phyloP scores from a whole-genome alignment of 345 rosid genomes.

The Sisymbrium irio region DNA sequence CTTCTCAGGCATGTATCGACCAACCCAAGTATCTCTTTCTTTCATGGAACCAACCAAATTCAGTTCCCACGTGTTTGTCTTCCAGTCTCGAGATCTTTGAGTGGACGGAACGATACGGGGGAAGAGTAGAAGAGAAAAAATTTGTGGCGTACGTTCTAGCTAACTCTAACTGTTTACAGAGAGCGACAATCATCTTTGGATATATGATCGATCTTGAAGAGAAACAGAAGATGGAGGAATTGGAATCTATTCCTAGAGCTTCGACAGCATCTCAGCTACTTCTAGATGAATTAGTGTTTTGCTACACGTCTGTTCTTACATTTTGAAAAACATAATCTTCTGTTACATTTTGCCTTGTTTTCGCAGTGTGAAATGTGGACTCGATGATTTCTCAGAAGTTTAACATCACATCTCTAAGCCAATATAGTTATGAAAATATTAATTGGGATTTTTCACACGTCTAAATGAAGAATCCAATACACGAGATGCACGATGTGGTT shows the following conservation, averaged over 20 bases:
- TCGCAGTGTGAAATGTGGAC: too few species aligned
- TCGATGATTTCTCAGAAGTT: neutral
- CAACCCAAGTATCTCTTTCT: neutral
- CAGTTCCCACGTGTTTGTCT: neutral
- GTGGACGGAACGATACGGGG: neutral
- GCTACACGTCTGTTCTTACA: neutral
- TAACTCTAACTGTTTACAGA: neutral
- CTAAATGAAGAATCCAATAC: neutral
- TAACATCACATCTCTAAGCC: neutral
- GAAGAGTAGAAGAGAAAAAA: neutral
- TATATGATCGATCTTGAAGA: neutral
- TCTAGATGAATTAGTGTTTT: neutral
- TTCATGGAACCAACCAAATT: neutral
- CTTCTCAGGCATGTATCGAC: neutral
- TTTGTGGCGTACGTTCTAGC: neutral
- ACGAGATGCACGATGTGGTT: neutral
- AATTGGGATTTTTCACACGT: neutral
- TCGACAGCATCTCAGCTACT: neutral
- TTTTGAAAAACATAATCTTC: too few species aligned
- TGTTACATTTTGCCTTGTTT: too few species aligned
- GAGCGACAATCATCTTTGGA: neutral
- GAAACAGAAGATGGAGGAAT: neutral
- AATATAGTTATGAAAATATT: neutral
- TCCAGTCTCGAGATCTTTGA: neutral
- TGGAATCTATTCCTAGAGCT: neutral